Evolutionary conservation across 1,139 yeast genomes (phyloP), one percentile per base, ranked within the genome.

Genomic region (Saccharomycopsis hybrid): DNA sequence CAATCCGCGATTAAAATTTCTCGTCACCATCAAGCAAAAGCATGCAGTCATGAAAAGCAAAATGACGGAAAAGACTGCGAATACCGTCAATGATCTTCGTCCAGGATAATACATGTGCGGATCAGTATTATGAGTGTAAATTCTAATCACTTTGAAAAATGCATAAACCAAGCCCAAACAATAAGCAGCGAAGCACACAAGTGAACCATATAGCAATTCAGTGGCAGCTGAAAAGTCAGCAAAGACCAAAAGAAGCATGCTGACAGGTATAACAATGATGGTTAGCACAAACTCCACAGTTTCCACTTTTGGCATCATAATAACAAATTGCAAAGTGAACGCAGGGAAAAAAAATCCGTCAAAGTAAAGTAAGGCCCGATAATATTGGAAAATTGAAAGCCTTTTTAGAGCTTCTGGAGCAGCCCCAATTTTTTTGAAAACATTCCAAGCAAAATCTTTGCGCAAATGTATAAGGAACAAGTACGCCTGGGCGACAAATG

Each of bases 271-370:
- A 11, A 53, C 54, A 18, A 53, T 36, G 13, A 41, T 48, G 2
- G 54, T 53, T 29, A 53, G 41, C 8, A 49, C 50, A 25, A 51
- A 43, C 37, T 53, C 55, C 5, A 46, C 50, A n/a, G 39, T 46
- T 25, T 43, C 42, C 13, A 51, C 44, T 40, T 50, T 52, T 2
- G 54, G 52, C 50, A 53, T 48, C 48, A 53, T 49, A 24, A 53
- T 53, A 24, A 53, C 30, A 37, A 51, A 53, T 33, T 53, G 54
- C 9, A 53, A 31, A 4, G 55, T 51, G 39, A 53, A 53, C 2
- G 54, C 55, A 3, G 54, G 54, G 40, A 53, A 51, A 38, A 53
- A 53, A 30, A 53, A 53, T 9, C 47, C 55, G 41, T 53, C 54
- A 36, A 53, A 51, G 36, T 32, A 53, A 5, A 53, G 43, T n/a